phyloP scores from a whole-genome alignment of 2,329 filamentous ascomycete genomes.

The Ophiostoma quercus region DNA sequence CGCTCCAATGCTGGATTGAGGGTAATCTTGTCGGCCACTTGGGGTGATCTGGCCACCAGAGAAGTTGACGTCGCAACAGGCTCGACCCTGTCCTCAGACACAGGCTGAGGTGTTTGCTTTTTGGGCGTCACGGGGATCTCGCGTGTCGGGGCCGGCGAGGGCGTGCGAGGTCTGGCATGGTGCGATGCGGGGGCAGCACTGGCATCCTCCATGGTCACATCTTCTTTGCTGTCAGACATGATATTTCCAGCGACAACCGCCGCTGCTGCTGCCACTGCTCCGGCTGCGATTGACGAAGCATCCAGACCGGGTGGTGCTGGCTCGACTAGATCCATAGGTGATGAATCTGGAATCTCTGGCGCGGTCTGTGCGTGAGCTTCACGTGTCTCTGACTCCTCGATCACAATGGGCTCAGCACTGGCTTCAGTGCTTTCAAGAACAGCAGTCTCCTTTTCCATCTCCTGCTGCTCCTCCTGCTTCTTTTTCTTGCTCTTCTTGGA shows the following conservation, averaged over 20 bases:
- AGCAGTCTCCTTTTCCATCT: not conserved
- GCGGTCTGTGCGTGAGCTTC: not conserved
- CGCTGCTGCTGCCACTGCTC: not conserved
- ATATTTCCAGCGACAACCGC: not conserved
- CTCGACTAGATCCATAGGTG: not conserved
- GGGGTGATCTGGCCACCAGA: slow-evolving; percentile 11
- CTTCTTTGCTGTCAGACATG: not conserved
- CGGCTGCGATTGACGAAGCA: not conserved
- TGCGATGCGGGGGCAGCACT: not conserved
- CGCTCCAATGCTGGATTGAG: slow-evolving; percentile 15
- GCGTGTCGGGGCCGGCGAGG: not conserved
- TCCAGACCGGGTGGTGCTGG: not conserved
- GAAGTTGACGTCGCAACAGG: slow-evolving; percentile 28
- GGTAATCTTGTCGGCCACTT: not conserved
- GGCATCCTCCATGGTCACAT: not conserved
- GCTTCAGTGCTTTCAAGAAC: not conserved
- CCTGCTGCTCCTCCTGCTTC: too few species aligned
- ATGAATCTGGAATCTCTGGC: not conserved
- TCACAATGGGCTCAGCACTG: not conserved
- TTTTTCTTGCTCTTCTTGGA: too few species aligned
- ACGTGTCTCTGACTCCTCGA: not conserved
- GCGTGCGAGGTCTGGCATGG: not conserved
- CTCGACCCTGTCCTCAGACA: slow-evolving; percentile 11
- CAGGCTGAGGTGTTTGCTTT: not conserved
- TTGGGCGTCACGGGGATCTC: not conserved